Percentiles rank a stretch among this genome's conserved stretches.
These are phyloP conservation scores for Leucoagaricus sp. DNA, from an alignment of 1,284 basidiomycete genomes.

Conservation along the genomic window DNA sequence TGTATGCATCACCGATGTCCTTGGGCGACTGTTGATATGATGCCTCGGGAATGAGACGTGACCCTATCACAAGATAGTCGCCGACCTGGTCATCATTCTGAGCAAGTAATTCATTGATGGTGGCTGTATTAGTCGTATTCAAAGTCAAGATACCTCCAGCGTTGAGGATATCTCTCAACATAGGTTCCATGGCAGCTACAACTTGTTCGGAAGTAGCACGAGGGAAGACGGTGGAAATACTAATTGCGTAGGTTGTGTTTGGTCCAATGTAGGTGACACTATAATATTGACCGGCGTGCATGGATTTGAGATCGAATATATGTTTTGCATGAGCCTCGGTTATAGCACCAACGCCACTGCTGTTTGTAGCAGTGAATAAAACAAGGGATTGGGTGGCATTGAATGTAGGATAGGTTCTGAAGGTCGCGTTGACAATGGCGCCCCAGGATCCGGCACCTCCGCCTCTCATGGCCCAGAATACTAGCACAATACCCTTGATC, in stretches of 20 bases:
- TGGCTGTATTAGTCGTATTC: not conserved
- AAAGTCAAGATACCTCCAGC: not conserved
- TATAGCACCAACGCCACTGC: conserved; percentile 4
- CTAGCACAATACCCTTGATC: conserved; percentile 29
- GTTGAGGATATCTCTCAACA: conserved; percentile 10
- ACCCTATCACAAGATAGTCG: conserved; percentile 11
- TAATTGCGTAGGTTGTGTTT: not conserved
- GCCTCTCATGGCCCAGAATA: conserved; percentile 56
- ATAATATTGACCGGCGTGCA: conserved; percentile 5
- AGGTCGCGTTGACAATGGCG: conserved; percentile 35
- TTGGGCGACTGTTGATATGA: conserved; percentile 18
- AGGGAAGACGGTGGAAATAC: conserved; percentile 23
- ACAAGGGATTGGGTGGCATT: conserved; percentile 14
- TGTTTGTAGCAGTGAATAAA: conserved; percentile 10
- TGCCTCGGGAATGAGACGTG: conserved; percentile 17
- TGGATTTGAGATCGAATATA: conserved; percentile 10
- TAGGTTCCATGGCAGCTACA: conserved; percentile 11
- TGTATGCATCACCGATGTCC: conserved; percentile 24
- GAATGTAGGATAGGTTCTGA: conserved; percentile 21
- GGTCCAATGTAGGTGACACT: not conserved
- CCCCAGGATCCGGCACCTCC: conserved; percentile 51
- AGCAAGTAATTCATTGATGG: conserved; percentile 19
- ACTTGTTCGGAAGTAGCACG: conserved; percentile 13
- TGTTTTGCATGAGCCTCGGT: conserved; percentile 4
- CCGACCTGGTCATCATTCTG: conserved; percentile 10